Base-by-base conservation (phyloP, 1,139 yeast species). In the Blastobotrys aristatus region DNA sequence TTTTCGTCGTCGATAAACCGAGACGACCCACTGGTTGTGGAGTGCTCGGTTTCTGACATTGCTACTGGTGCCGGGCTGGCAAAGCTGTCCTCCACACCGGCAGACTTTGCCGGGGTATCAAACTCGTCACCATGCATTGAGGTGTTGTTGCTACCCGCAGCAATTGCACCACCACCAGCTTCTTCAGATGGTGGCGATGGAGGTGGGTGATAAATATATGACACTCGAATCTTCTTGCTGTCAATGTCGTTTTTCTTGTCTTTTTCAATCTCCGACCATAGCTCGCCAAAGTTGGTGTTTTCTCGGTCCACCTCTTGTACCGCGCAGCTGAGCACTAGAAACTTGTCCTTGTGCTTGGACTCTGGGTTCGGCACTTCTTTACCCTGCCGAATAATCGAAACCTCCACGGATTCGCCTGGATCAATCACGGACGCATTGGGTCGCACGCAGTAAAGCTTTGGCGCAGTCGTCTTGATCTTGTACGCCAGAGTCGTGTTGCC, bases 401-500 rank as follows among this genome's bases (percentile, higher is more conserved):
- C 86, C 50, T 84, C 80, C 47, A 82, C 72, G 11, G 82, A 68
- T 54, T 79, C 78, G 34, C 95, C 94, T 13, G 97, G 92, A 36
- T 73, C 75, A 49, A 92, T 74, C 36, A 84, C 70, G 24, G 95
- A 80, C 49, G 97, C 94, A 67, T 90, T 92, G 51, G 98, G 98
- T 69, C 96, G 83, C 48, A 92, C 97, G 68, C 96, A 87, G 73
- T 90, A 87, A 66, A 88, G 76, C 67, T 87, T 90, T 51, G 99
- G 99, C 13, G 97, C 97, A 8, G 99, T 92, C 43, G 99, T 92
- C 71, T 92, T 94, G 63, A 94, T 97, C 73, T 94, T 94, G 75
- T 88, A 92, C 29, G 96, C 96, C 43, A 84, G 76, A 35, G 80
- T 71, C 44, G 70, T 70, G 29, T 70, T 65, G 21, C 87, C 69